Percentiles rank a stretch among this genome's conserved stretches.
Conservation (phyloP, 768 basidiomycete species). For the Chalciporus chontae region DNA sequence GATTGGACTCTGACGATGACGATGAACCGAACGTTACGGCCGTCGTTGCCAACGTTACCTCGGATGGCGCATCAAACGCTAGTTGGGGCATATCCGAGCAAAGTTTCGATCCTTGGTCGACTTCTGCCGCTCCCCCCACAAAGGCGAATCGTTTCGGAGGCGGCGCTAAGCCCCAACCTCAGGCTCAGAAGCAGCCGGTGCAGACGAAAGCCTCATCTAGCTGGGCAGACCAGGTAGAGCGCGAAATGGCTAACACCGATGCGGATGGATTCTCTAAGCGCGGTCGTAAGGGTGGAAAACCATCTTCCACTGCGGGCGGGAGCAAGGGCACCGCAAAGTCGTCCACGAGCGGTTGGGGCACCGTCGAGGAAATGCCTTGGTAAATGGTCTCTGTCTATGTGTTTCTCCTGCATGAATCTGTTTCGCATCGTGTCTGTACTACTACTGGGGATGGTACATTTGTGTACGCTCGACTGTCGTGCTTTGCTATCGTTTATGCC, state of each 20-base stretch:
- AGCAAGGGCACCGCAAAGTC: slow-evolving; percentile 9
- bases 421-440: slow-evolving; percentile 1
- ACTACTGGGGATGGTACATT: background rate
- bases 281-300: slow-evolving; percentile 9
- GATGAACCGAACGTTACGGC: slow-evolving; percentile 6
- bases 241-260: slow-evolving; percentile 3
- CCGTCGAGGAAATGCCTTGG: slow-evolving; percentile 20
- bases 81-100: slow-evolving; percentile 24
- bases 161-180: background rate
- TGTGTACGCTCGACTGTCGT: background rate
- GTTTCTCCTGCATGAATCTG: background rate
- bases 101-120: slow-evolving; percentile 23
- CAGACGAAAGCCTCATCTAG: slow-evolving; percentile 3
- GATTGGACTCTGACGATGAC: slow-evolving; percentile 12
- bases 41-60: background rate
- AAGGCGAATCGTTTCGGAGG: slow-evolving; percentile 4
- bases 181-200: slow-evolving; percentile 8
- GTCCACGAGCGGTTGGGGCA: slow-evolving; percentile 28
- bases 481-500: background rate
- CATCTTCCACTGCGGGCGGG: slow-evolving; percentile 10
- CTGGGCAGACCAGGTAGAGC: slow-evolving; percentile 31
- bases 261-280: slow-evolving; percentile 10
- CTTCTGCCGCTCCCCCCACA: background rate
- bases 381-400: slow-evolving; percentile 5
- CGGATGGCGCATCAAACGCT: slow-evolving; percentile 15